These are phyloP conservation scores for Lactifluus echinatus DNA, from an alignment of 768 basidiomycete genomes.

Conservation along the genomic window DNA sequence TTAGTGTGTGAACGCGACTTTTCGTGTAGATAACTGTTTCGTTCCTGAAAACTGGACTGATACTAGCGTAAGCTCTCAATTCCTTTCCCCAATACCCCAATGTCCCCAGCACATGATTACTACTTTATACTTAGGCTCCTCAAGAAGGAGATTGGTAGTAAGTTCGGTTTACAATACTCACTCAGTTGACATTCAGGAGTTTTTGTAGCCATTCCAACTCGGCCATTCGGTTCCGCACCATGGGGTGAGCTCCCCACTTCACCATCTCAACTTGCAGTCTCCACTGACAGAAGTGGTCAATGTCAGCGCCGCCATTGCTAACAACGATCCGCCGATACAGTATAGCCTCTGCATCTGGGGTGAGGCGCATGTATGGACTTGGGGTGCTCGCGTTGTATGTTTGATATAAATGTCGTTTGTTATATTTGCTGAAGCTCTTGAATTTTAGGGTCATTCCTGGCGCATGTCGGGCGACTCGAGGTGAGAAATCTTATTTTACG, in stretches of 20 bases:
- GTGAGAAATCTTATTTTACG: constrained; percentile 17
- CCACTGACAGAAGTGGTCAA: neutral
- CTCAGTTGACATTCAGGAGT: neutral
- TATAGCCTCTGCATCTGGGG: constrained; percentile 50
- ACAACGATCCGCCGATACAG: constrained; percentile 38
- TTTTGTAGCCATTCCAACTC: constrained; percentile 43
- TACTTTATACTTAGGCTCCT: constrained; percentile 24
- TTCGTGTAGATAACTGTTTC: constrained; percentile 40
- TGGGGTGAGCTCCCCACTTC: constrained; percentile 34
- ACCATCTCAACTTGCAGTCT: neutral
- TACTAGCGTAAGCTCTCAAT: constrained; percentile 25
- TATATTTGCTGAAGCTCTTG: neutral
- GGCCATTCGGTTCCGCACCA: constrained; percentile 47
- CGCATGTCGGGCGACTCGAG: constrained; percentile 42
- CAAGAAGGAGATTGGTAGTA: constrained; percentile 42
- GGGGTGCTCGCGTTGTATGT: constrained; percentile 46
- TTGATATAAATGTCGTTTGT: neutral
- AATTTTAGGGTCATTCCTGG: constrained; percentile 42
- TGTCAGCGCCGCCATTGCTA: constrained; percentile 37
- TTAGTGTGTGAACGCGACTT: neutral
- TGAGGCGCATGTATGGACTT: constrained; percentile 44
- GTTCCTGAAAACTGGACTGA: constrained; percentile 47
- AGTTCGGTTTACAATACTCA: constrained; percentile 20
- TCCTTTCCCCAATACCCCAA: neutral
- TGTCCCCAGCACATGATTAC: neutral